Conservation (phyloP, 371 early-diverging fungal species). For the Choanephora cucurbitarum region DNA sequence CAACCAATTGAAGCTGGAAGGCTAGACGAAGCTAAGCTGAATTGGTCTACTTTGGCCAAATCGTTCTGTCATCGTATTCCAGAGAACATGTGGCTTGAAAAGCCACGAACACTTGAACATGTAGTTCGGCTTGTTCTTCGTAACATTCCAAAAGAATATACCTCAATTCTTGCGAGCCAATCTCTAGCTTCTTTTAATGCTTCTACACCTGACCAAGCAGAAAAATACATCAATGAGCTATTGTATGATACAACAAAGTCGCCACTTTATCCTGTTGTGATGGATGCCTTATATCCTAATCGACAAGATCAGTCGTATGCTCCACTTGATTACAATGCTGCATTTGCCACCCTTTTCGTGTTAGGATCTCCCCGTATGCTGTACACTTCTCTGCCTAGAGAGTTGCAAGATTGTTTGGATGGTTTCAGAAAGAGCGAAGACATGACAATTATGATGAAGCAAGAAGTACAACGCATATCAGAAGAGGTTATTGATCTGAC, state of each 20-base stretch:
- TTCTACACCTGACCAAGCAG: slow-evolving; percentile 30
- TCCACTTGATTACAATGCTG: slow-evolving; percentile 27
- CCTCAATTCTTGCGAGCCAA: slow-evolving; percentile 42
- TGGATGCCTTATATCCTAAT: slow-evolving; percentile 40
- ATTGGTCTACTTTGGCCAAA: slow-evolving; percentile 53
- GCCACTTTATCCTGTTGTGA: slow-evolving; percentile 46
- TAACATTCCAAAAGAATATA: slow-evolving; percentile 51
- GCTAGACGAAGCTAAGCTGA: slow-evolving; percentile 25
- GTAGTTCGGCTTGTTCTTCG: slow-evolving; percentile 49
- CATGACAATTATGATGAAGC: slow-evolving; percentile 24
- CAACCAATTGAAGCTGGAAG: too few relatives aligned
- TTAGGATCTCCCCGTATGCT: slow-evolving; percentile 34
- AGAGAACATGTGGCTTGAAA: slow-evolving; percentile 54
- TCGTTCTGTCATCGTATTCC: slow-evolving; percentile 53
- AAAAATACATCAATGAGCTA: slow-evolving; percentile 39
- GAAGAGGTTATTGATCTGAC: slow-evolving; percentile 31
- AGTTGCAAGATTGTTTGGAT: slow-evolving; percentile 28
- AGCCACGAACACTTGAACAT: slow-evolving; percentile 46
- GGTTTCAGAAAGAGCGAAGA: slow-evolving; percentile 21
- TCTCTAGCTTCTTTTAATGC: slow-evolving; percentile 35
- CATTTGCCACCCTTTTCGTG: slow-evolving; percentile 36
- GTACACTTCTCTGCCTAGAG: slow-evolving; percentile 31
- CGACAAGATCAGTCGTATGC: slow-evolving; percentile 20
- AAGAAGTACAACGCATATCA: slow-evolving; percentile 32
- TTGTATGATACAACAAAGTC: slow-evolving; percentile 45